Evolutionary conservation across 495 filamentous ascomycete genomes (phyloP).

Genomic region (Parathielavia hyrcaniae): DNA sequence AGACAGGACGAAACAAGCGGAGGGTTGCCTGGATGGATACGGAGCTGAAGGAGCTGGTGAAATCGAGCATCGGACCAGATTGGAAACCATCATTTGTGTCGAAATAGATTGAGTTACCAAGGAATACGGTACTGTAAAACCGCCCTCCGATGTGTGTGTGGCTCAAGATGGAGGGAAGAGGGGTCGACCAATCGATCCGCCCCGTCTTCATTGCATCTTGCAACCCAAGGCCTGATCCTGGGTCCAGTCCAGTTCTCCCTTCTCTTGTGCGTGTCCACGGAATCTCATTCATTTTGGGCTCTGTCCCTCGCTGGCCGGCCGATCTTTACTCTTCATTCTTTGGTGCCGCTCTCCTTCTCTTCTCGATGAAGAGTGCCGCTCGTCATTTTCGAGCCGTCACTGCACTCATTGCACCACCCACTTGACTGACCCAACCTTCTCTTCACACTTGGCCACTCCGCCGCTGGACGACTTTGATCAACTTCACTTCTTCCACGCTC

Average conservation of each 20-base stretch:
- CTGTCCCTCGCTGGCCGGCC: slow-evolving; percentile 3
- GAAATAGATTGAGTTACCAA: no score
- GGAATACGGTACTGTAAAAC: neutral
- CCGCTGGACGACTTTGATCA: slow-evolving; percentile 7
- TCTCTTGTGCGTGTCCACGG: neutral
- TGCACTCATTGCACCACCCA: neutral
- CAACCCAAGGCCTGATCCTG: slow-evolving; percentile 9
- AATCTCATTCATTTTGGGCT: neutral
- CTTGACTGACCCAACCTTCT: neutral
- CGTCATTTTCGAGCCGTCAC: slow-evolving; percentile 2
- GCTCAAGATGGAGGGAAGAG: neutral
- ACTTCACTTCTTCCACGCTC: neutral
- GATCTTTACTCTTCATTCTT: neutral
- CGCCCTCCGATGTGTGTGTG: neutral
- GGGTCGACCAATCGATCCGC: slow-evolving; percentile 1
- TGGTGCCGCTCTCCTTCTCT: neutral
- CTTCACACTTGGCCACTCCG: neutral
- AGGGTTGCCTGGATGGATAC: neutral
- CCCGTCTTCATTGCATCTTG: slow-evolving; percentile 11
- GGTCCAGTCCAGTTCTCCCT: slow-evolving; percentile 1
- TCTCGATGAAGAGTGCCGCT: neutral
- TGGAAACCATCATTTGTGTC: no score
- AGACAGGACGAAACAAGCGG: neutral
- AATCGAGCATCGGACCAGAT: no score
- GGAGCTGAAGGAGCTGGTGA: no score